A percentile compares a stretch with the other conserved stretches of the same genome.
Evolutionary conservation across 208 protist species (phyloP).

Genomic region (Leishmania gerbilli): DNA sequence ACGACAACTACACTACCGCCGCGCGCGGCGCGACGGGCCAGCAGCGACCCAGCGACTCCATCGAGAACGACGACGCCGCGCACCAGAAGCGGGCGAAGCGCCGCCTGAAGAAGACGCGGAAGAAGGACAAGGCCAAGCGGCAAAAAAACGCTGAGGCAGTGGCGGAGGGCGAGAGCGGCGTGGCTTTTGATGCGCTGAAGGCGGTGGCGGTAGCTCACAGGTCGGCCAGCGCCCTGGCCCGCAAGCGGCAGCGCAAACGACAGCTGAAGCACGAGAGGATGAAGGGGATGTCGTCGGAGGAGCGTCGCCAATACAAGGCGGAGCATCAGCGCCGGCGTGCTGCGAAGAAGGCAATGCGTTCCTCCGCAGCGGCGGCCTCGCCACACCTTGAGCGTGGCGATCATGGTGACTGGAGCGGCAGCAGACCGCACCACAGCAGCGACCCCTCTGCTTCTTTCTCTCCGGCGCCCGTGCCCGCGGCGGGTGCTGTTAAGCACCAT

Average conservation of each 20-base stretch:
- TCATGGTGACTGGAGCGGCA: background rate
- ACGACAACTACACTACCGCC: slow-evolving; percentile 9
- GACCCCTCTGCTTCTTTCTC: background rate
- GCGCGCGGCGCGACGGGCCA: slow-evolving; percentile 15
- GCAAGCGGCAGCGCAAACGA: slow-evolving; percentile 29
- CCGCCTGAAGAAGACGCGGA: slow-evolving; percentile 29
- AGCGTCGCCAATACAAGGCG: slow-evolving; percentile 27
- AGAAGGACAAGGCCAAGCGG: slow-evolving; percentile 8
- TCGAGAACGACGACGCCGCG: slow-evolving; percentile 25
- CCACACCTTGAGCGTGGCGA: background rate
- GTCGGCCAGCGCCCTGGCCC: slow-evolving; percentile 30
- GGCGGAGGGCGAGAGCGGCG: background rate
- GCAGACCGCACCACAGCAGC: background rate
- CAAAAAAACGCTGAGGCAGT: background rate
- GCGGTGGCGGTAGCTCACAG: background rate
- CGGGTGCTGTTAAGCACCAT: background rate
- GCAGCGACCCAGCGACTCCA: slow-evolving; percentile 19
- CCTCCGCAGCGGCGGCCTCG: background rate
- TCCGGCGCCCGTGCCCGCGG: background rate
- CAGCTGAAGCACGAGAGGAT: slow-evolving; percentile 28
- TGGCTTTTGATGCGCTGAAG: background rate
- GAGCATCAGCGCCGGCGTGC: slow-evolving; percentile 28
- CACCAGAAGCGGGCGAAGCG: slow-evolving; percentile 35
- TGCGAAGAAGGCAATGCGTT: slow-evolving; percentile 25
- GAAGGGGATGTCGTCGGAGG: slow-evolving; percentile 26